phyloP scores from a whole-genome alignment of 179 eudicot genomes.

The Gypsophila paniculata region DNA sequence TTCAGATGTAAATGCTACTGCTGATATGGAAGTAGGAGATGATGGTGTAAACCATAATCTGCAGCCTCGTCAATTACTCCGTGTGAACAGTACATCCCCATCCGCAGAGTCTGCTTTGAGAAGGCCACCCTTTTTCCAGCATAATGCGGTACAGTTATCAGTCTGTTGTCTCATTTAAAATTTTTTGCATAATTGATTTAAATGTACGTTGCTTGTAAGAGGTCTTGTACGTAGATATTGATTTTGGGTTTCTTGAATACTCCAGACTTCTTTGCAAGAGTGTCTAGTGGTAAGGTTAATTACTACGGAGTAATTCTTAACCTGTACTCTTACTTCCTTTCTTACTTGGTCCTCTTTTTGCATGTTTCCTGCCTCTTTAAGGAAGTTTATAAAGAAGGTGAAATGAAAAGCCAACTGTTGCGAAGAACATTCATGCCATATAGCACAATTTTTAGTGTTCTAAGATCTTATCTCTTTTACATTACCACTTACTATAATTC shows the following conservation, averaged over 20 bases:
- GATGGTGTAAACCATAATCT: slow-evolving; percentile 50
- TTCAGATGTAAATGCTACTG: slow-evolving; percentile 53
- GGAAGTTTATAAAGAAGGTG: background rate
- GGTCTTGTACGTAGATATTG: background rate
- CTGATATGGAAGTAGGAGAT: slow-evolving; percentile 52
- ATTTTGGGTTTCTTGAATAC: background rate
- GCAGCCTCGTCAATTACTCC: slow-evolving; percentile 53
- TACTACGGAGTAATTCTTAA: background rate
- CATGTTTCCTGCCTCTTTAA: too few relatives aligned
- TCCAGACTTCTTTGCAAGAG: too few relatives aligned
- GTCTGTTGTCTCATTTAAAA: background rate
- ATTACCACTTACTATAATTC: too few relatives aligned
- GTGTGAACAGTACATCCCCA: slow-evolving; percentile 76
- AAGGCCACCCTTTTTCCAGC: slow-evolving; percentile 47
- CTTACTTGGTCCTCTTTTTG: too few relatives aligned
- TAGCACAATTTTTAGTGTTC: too few relatives aligned
- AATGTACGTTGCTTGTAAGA: background rate
- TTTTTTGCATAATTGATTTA: background rate
- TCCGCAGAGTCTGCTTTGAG: slow-evolving; percentile 79
- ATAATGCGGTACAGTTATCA: slow-evolving; percentile 48
- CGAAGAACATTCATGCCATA: background rate
- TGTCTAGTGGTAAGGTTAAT: background rate
- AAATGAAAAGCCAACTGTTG: background rate
- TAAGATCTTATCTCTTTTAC: too few relatives aligned
- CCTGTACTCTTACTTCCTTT: background rate